Conservation (phyloP, 2,329 filamentous ascomycete genomes). For the Stenocarpella maydis region DNA sequence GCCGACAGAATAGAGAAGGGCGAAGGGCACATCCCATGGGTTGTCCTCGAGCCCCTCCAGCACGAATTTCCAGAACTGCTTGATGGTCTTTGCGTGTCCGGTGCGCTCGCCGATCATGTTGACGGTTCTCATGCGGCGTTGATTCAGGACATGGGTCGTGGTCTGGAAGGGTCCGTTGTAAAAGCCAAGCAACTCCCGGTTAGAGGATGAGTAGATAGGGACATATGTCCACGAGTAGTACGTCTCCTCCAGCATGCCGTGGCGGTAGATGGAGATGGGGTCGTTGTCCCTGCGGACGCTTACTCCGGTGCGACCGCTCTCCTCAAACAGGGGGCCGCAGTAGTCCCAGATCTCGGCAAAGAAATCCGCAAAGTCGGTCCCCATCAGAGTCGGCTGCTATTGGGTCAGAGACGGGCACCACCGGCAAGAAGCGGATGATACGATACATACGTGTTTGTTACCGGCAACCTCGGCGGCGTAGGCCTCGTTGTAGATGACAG, state of each 20-base stretch:
- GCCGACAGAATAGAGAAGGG: slow-evolving; percentile 51
- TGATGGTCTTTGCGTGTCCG: slow-evolving; percentile 45
- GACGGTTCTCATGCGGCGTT: slow-evolving; percentile 46
- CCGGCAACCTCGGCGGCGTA: slow-evolving; percentile 64
- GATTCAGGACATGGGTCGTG: slow-evolving; percentile 45
- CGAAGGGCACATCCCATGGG: slow-evolving; percentile 50
- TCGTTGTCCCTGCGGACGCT: slow-evolving; percentile 47
- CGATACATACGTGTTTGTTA: slow-evolving; percentile 53
- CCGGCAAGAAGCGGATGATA: background rate
- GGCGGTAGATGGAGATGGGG: slow-evolving; percentile 43
- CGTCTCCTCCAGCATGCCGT: slow-evolving; percentile 50
- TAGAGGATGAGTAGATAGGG: slow-evolving; percentile 48
- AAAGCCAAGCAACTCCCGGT: slow-evolving; percentile 47
- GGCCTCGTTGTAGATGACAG: slow-evolving; percentile 71
- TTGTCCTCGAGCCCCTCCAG: slow-evolving; percentile 47
- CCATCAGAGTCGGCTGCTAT: slow-evolving; percentile 65
- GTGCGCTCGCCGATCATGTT: slow-evolving; percentile 45
- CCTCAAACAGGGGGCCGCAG: slow-evolving; percentile 44
- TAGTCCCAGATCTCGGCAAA: slow-evolving; percentile 60
- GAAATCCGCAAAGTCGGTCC: slow-evolving; percentile 62
- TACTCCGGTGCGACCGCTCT: slow-evolving; percentile 47
- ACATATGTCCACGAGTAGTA: slow-evolving; percentile 50
- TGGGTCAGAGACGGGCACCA: slow-evolving; percentile 9
- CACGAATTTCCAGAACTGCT: slow-evolving; percentile 46
- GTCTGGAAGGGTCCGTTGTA: slow-evolving; percentile 51